Conservation (phyloP, 257 asterid species). For the Eucommia ulmoides region DNA sequence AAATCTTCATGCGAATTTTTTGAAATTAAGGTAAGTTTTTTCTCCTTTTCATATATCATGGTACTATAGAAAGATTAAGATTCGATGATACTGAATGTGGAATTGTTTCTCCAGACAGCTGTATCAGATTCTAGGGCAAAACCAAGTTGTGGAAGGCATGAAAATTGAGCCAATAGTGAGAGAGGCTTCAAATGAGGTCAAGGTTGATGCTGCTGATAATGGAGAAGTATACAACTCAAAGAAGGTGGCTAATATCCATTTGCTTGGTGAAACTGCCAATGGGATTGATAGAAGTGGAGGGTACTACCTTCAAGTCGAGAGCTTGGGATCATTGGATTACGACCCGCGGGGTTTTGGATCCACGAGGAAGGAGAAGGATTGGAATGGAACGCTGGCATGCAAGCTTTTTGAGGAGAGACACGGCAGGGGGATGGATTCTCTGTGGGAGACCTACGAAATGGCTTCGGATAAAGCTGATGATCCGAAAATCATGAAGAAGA, state of each 20-base stretch:
- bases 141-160: conserved; percentile 13
- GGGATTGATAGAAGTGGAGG: neutral
- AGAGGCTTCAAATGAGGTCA: no score
- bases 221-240: conserved; percentile 7
- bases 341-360: conserved; percentile 42
- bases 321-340: conserved; percentile 10
- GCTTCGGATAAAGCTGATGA: conserved; percentile 21
- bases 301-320: conserved; percentile 5
- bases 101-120: conserved; percentile 25
- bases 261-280: conserved; percentile 10
- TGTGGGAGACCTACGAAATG: conserved; percentile 73
- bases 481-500: neutral
- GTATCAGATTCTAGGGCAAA: conserved; percentile 9
- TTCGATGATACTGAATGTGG: conserved; percentile 23
- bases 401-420: conserved; percentile 68
- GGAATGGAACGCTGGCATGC: conserved; percentile 84
- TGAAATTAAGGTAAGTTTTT: conserved; percentile 2
- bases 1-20: conserved; percentile 3
- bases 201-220: conserved; percentile 3
- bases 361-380: conserved; percentile 65
- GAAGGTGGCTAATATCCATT: conserved; percentile 15
- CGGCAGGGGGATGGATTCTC: conserved; percentile 74
- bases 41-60: conserved; percentile 7
- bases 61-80: conserved; percentile 10
- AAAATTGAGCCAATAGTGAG: conserved; percentile 19